phyloP scores from a whole-genome alignment of 305 asterid species.

The Fraxinus floribunda region DNA sequence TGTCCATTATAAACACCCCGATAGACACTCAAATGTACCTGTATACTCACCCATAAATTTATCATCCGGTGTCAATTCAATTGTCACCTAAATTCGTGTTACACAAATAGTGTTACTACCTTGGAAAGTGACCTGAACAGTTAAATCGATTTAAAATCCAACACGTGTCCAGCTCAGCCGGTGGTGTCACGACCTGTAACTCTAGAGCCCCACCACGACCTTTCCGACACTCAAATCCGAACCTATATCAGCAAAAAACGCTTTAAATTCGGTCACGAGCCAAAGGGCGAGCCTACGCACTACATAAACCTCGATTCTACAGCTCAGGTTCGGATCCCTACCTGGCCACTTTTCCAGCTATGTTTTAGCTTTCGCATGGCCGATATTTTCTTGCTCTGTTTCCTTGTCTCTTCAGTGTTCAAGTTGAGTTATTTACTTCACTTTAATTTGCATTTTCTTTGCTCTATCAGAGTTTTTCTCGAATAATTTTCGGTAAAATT shows the following conservation, averaged over 20 bases:
- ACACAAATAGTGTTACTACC: no score
- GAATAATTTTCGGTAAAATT: background rate
- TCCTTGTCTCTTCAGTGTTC: conserved; percentile 4
- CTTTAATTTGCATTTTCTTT: background rate
- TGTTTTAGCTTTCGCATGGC: conserved; percentile 29
- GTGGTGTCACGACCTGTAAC: background rate
- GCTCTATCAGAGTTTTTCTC: background rate
- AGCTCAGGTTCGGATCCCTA: conserved; percentile 57
- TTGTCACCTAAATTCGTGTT: no score
- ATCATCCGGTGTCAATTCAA: no score
- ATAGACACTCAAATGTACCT: no score
- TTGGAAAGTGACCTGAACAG: no score
- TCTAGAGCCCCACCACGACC: background rate
- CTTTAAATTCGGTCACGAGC: background rate
- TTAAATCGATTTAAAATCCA: no score
- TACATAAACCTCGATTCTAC: conserved; percentile 18
- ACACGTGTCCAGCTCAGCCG: background rate
- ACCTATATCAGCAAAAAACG: background rate
- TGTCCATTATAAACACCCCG: no score
- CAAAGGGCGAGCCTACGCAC: conserved; percentile 22
- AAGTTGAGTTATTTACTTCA: conserved; percentile 18
- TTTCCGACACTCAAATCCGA: background rate
- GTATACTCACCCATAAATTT: no score
- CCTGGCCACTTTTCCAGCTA: conserved; percentile 49
- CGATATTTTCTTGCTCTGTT: background rate